Base-by-base conservation (phyloP, 2,329 filamentous ascomycete genomes). In the Diaporthe australafricana region DNA sequence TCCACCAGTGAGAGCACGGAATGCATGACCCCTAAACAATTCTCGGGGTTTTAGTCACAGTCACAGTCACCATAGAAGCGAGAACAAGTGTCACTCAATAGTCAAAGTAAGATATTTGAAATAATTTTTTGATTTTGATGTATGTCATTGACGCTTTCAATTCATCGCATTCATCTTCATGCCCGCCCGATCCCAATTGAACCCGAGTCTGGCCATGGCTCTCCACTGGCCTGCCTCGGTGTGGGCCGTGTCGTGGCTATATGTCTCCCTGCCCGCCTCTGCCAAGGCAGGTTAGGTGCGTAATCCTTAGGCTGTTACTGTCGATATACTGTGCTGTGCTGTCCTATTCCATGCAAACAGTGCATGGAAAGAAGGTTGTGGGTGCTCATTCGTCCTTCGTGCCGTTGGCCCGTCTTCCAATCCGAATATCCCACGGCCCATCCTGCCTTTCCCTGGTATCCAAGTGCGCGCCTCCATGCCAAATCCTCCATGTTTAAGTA, bases 111-210 rank as follows among this genome's bases (percentile, higher is more conserved):
- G 27, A 45, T 62, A 9, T 45, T 40, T 14, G 11, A 25, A 57
- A 38, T 62, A 17, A 45, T 45, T 45, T 62, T 22, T 63, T 22
- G 14, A 17, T 17, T 35, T 35, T 22, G 14, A 6, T 9, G n/a
- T 57, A n/a, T 40, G 55, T 63, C 60, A 38, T 65, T 50, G 60
- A 65, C 60, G 42, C 60, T 65, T 63, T 50, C 57, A 65, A 38
- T 48, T 65, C 60, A 65, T 65, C 45, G 42, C 30, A 20, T 65
- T 65, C n/a, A 38, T 65, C 60, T 50, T 65, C 30, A 38, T 65
- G 42, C 60, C 60, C 30, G 22, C 7, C 20, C 25, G 16, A 4
- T 1, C 16, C 20, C 12, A 27, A 27, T 35, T 32, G 40, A 40
- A n/a, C 32, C 14, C 9, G n/a, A n/a, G n/a, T n/a, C n/a, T n/a